These are phyloP conservation scores for Mycena filopes DNA, from an alignment of 768 basidiomycete genomes.

Conservation along the genomic window DNA sequence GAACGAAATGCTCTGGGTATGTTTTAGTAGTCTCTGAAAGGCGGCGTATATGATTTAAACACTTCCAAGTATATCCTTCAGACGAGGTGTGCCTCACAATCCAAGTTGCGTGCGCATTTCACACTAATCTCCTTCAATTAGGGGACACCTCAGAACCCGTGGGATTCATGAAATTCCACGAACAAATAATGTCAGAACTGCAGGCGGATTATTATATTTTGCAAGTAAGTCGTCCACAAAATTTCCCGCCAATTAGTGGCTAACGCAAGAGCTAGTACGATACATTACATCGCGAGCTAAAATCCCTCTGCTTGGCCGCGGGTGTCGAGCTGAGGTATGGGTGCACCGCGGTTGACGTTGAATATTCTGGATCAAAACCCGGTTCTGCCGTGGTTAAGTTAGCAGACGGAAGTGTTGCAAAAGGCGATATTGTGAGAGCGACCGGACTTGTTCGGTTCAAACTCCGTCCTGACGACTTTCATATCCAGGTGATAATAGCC, in stretches of 20 bases:
- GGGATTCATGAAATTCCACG: conserved; percentile 18
- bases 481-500: conserved; percentile 24
- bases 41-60: conserved; percentile 1
- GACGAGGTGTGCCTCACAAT: not conserved
- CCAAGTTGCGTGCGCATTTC: not conserved
- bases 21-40: not conserved
- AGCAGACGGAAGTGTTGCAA: conserved; percentile 5
- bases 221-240: not conserved
- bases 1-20: conserved; percentile 19
- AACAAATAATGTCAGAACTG: conserved; percentile 15
- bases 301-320: conserved; percentile 7
- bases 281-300: conserved; percentile 10
- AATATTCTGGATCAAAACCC: not conserved
- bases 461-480: too few relatives aligned
- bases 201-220: conserved; percentile 16
- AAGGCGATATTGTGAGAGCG: conserved; percentile 15
- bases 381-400: conserved; percentile 5
- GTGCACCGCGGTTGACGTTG: not conserved
- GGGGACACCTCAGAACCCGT: conserved; percentile 15
- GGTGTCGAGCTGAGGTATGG: conserved; percentile 14
- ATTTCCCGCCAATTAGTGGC: too few relatives aligned
- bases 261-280: conserved; percentile 5
- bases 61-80: conserved; percentile 1
- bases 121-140: not conserved
- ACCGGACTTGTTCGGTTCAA: not conserved